Evolutionary conservation across 495 filamentous ascomycete genomes (phyloP).

Genomic region (Patellaria atrata): DNA sequence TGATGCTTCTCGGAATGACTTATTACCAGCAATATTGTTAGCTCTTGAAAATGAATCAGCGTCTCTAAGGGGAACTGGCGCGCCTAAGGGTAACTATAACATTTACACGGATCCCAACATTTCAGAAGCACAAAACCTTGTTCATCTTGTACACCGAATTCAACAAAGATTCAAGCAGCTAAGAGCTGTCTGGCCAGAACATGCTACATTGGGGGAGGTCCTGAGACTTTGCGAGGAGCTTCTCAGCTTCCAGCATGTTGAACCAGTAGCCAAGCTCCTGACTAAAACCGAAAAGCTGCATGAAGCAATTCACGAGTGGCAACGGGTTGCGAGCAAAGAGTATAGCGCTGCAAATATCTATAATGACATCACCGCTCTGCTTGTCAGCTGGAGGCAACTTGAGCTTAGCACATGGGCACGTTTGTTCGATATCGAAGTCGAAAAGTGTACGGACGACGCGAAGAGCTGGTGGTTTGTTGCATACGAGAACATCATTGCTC

Average conservation of each 20-base stretch:
- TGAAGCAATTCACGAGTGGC: constrained; percentile 76
- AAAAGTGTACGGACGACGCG: constrained; percentile 58
- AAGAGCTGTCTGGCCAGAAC: constrained; percentile 53
- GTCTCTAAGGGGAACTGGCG: constrained; percentile 32
- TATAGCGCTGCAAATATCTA: constrained; percentile 55
- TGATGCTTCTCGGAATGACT: constrained; percentile 51
- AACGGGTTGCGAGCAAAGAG: constrained; percentile 68
- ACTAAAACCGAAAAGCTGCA: constrained; percentile 75
- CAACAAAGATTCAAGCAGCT: constrained; percentile 57
- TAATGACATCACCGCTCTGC: constrained; percentile 56
- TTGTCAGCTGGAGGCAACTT: constrained; percentile 75
- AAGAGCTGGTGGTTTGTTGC: constrained; percentile 94
- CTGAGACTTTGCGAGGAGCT: constrained; percentile 57
- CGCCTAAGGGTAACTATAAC: constrained; percentile 45
- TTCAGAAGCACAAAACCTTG: constrained; percentile 53
- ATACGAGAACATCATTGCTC: constrained; percentile 72
- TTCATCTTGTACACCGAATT: constrained; percentile 47
- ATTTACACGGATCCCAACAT: constrained; percentile 79
- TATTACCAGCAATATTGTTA: constrained; percentile 33
- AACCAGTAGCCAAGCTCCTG: constrained; percentile 74
- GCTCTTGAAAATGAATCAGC: constrained; percentile 41
- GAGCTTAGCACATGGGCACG: constrained; percentile 86
- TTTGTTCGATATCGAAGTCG: constrained; percentile 72
- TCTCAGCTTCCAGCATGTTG: constrained; percentile 58
- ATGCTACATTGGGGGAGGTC: constrained; percentile 63